A percentile compares a stretch with the other conserved stretches of the same genome.
Conservation (phyloP, 140 eudicot species). For the Bidens hawaiensis region DNA sequence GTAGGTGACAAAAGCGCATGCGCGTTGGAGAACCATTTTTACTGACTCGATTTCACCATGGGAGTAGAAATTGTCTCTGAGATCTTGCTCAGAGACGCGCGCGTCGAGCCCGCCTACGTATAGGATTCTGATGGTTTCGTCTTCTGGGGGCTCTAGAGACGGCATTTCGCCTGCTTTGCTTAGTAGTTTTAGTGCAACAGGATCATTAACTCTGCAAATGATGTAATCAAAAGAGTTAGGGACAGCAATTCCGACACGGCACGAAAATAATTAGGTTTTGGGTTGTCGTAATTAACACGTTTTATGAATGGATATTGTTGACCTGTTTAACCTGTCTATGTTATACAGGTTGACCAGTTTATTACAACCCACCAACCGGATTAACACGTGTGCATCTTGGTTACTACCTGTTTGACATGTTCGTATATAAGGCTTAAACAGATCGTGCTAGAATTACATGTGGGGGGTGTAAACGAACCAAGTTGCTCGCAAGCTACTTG, state of each 20-base stretch:
- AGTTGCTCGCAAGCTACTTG: too few relatives aligned
- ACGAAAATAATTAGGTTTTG: not conserved
- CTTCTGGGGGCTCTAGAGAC: conserved; percentile 68
- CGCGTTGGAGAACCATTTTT: conserved; percentile 57
- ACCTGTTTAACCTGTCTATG: not conserved
- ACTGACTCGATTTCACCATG: conserved; percentile 82
- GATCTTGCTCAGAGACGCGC: conserved; percentile 60
- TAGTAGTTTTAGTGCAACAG: conserved; percentile 74
- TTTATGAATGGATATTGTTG: not conserved
- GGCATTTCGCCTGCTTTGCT: conserved; percentile 86
- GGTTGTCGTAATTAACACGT: not conserved
- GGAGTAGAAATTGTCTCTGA: conserved; percentile 62
- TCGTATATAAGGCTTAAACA: not conserved
- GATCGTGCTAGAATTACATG: too few relatives aligned
- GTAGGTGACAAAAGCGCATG: conserved; percentile 75
- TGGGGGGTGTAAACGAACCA: too few relatives aligned
- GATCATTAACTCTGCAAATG: conserved; percentile 66
- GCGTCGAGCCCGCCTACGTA: conserved; percentile 76
- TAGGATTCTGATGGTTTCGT: conserved; percentile 66
- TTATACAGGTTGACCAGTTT: not conserved
- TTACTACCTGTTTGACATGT: not conserved
- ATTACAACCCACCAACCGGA: not conserved
- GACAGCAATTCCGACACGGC: not conserved
- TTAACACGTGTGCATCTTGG: not conserved
- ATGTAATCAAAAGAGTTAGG: not conserved